Conservation (phyloP, 2,329 filamentous ascomycete species). For the Fusarium armeniacum region DNA sequence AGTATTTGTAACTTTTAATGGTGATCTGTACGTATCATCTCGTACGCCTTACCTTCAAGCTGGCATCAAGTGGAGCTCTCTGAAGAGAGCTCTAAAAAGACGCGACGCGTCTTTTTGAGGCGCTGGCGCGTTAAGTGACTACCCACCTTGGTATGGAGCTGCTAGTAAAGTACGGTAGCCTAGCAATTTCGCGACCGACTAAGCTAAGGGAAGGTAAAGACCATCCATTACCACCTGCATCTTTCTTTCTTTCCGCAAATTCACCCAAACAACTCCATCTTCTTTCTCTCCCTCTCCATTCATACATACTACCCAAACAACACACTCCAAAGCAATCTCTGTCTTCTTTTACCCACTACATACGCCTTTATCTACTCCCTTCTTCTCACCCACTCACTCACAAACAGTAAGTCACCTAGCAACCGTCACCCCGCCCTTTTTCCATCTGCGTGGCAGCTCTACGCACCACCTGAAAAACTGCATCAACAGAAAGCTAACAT, state of each 20-base stretch:
- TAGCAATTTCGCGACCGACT: slow-evolving; percentile 37
- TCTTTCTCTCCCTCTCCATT: background rate
- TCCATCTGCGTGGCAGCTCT: slow-evolving; percentile 32
- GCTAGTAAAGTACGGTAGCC: slow-evolving; percentile 25
- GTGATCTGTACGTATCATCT: slow-evolving; percentile 1
- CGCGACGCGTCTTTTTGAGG: slow-evolving; percentile 31
- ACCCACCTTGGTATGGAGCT: slow-evolving; percentile 23
- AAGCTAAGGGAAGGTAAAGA: slow-evolving; percentile 11
- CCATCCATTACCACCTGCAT: slow-evolving; percentile 25
- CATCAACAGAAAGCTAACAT: slow-evolving; percentile 34
- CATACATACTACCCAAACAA: slow-evolving; percentile 1
- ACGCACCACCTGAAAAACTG: slow-evolving; percentile 8
- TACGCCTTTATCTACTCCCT: background rate
- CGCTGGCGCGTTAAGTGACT: slow-evolving; percentile 40
- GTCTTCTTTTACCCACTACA: background rate
- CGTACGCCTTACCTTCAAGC: background rate
- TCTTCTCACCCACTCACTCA: background rate
- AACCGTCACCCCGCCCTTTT: slow-evolving; percentile 39
- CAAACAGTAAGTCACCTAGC: slow-evolving; percentile 36
- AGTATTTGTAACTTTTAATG: background rate
- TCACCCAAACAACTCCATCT: slow-evolving; percentile 32
- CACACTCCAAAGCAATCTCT: background rate
- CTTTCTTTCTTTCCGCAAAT: slow-evolving; percentile 30
- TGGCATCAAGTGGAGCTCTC: slow-evolving; percentile 1
- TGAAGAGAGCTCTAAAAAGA: slow-evolving; percentile 1